A percentile compares a stretch with the other conserved stretches of the same genome.
phyloP scores from a whole-genome alignment of 306 rosid species.

The Lathyrus aphaca region DNA sequence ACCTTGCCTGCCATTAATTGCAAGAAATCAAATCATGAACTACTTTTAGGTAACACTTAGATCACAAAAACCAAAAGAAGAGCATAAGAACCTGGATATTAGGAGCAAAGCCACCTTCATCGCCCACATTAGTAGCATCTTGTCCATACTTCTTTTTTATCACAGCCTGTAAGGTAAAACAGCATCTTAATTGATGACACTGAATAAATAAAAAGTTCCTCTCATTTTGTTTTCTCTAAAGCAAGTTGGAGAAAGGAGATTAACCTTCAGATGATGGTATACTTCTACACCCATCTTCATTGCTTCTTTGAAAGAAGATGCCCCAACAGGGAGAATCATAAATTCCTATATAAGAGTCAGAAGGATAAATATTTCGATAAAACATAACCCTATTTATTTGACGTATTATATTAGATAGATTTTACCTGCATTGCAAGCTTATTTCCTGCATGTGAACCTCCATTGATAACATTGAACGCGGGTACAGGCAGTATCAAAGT shows the following conservation, averaged over 20 bases:
- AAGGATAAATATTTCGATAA: not conserved
- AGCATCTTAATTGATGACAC: constrained; percentile 18
- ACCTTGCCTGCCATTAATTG: not conserved
- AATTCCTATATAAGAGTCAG: constrained; percentile 67
- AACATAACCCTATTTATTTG: not conserved
- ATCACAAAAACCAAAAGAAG: constrained; percentile 19
- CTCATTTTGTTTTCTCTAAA: not conserved
- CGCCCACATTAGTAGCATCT: constrained; percentile 97
- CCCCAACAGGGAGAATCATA: constrained; percentile 98
- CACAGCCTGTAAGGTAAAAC: constrained; percentile 60
- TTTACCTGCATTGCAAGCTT: constrained; percentile 97
- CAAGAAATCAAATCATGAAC: constrained; percentile 7
- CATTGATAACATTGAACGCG: constrained; percentile 94
- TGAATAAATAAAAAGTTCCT: not conserved
- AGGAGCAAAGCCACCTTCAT: constrained; percentile 99
- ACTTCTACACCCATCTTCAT: constrained; percentile 99
- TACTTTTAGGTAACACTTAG: constrained; percentile 15
- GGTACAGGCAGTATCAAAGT: constrained; percentile 91
- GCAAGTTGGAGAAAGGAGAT: not conserved
- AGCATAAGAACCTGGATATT: constrained; percentile 75
- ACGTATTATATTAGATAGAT: not conserved
- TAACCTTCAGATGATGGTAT: constrained; percentile 89
- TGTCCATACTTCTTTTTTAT: constrained; percentile 98
- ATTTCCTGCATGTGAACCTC: constrained; percentile 99
- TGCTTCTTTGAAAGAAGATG: constrained; percentile 94